phyloP scores from a whole-genome alignment of 352 stramenopile species.

The Phytophthora pini region DNA sequence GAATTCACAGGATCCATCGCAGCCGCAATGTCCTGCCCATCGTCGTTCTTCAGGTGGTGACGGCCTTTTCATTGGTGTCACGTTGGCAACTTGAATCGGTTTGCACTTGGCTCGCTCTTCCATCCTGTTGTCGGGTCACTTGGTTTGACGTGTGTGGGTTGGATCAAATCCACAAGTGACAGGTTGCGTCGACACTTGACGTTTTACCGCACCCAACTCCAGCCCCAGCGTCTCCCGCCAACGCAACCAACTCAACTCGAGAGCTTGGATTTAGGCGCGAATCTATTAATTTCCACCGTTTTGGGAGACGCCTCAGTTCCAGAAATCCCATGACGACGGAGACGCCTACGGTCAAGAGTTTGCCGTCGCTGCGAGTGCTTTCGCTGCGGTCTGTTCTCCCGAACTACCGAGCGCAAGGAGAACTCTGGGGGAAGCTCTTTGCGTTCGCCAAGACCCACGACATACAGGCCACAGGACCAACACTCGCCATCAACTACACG shows the following conservation, averaged over 20 bases:
- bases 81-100: not conserved
- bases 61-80: not conserved
- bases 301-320: constrained; percentile 1
- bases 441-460: constrained; percentile 24
- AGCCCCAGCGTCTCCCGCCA: constrained; percentile 8
- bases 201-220: not conserved
- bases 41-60: constrained; percentile 5
- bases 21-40: constrained; percentile 31
- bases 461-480: constrained; percentile 28
- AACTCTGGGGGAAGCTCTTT: constrained; percentile 44
- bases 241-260: constrained; percentile 4
- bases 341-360: constrained; percentile 32
- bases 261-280: constrained; percentile 16
- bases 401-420: constrained; percentile 43
- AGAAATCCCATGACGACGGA: constrained; percentile 1
- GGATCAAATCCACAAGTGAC: constrained; percentile 21
- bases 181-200: not conserved
- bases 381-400: constrained; percentile 38
- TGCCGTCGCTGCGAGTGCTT: constrained; percentile 26
- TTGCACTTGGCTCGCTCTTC: not conserved
- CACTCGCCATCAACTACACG: constrained; percentile 56
- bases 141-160: not conserved
- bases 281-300: not conserved
- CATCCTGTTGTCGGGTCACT: constrained; percentile 1
- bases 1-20: constrained; percentile 28